A percentile compares a stretch with the other conserved stretches of the same genome.
phyloP scores from a whole-genome alignment of 768 basidiomycete species.

The Hygrocybe punicea region DNA sequence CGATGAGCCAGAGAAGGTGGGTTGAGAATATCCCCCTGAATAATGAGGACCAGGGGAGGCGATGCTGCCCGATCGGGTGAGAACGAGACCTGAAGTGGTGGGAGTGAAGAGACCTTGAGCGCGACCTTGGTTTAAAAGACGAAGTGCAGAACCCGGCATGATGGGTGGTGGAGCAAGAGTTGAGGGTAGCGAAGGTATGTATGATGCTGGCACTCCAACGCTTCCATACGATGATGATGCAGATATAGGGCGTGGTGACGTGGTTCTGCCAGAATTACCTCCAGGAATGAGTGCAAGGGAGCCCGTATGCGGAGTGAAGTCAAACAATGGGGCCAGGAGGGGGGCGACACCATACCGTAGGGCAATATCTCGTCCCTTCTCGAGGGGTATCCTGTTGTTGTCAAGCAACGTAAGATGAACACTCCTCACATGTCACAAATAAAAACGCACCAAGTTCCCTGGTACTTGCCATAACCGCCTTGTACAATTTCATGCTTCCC shows the following conservation, averaged over 20 bases:
- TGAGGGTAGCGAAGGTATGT: slow-evolving; percentile 45
- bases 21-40: slow-evolving; percentile 45
- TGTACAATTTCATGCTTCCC: slow-evolving; percentile 98
- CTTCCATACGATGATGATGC: slow-evolving; percentile 66
- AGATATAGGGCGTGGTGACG: slow-evolving; percentile 63
- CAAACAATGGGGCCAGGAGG: slow-evolving; percentile 85
- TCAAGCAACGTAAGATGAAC: slow-evolving; percentile 2
- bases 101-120: slow-evolving; percentile 85
- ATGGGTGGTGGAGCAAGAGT: slow-evolving; percentile 77
- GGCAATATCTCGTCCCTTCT: slow-evolving; percentile 90
- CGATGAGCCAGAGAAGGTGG: slow-evolving; percentile 45
- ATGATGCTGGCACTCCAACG: slow-evolving; percentile 45
- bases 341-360: slow-evolving; percentile 87
- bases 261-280: slow-evolving; percentile 43
- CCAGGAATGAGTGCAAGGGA: slow-evolving; percentile 68
- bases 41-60: slow-evolving; percentile 52
- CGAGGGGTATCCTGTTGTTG: slow-evolving; percentile 83
- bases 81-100: slow-evolving; percentile 61
- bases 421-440: slow-evolving; percentile 5
- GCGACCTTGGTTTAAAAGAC: slow-evolving; percentile 78
- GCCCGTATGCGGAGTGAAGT: slow-evolving; percentile 78
- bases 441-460: slow-evolving; percentile 86
- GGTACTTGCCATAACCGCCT: slow-evolving; percentile 98
- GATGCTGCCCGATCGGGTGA: slow-evolving; percentile 47
- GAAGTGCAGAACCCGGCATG: slow-evolving; percentile 82